Conservation (phyloP, 345 rosid genomes). For the Carallia brachiata region DNA sequence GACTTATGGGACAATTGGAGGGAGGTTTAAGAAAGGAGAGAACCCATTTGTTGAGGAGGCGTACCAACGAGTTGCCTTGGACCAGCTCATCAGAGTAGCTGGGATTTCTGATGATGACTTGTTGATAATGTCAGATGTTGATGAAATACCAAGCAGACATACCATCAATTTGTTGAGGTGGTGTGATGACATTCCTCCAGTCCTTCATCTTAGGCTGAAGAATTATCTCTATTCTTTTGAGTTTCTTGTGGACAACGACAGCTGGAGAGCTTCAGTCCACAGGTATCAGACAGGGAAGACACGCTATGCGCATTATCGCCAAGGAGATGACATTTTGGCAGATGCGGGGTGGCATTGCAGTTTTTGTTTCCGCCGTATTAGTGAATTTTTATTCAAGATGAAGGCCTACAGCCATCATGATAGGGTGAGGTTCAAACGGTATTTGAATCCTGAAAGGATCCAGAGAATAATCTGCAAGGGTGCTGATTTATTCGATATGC, state of each 20-base stretch:
- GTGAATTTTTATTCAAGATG: constrained; percentile 72
- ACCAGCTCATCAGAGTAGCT: constrained; percentile 66
- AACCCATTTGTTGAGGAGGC: constrained; percentile 87
- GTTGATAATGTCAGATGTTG: constrained; percentile 85
- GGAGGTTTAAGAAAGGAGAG: constrained; percentile 70
- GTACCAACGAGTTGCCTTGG: constrained; percentile 72
- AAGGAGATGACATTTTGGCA: constrained; percentile 55
- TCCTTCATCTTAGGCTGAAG: constrained; percentile 71
- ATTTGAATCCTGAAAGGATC: constrained; percentile 56
- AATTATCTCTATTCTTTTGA: constrained; percentile 84
- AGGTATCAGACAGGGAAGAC: constrained; percentile 60
- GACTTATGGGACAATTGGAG: constrained; percentile 73
- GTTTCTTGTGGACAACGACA: constrained; percentile 64
- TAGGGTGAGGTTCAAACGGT: constrained; percentile 62
- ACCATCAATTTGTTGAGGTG: constrained; percentile 80
- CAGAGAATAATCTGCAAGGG: constrained; percentile 69
- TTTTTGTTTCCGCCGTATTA: constrained; percentile 58
- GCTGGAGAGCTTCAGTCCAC: constrained; percentile 92
- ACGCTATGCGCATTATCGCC: constrained; percentile 67
- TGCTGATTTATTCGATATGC: constrained; percentile 68
- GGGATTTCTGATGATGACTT: constrained; percentile 80
- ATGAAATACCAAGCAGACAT: constrained; percentile 87
- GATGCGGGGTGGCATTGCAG: constrained; percentile 88
- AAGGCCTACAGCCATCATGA: constrained; percentile 75
- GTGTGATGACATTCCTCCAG: constrained; percentile 70